A percentile compares a stretch with the other conserved stretches of the same genome.
These are phyloP conservation scores for Mayamaea pseudoterrestris DNA, from an alignment of 108 stramenopile species.

Conservation along the genomic window DNA sequence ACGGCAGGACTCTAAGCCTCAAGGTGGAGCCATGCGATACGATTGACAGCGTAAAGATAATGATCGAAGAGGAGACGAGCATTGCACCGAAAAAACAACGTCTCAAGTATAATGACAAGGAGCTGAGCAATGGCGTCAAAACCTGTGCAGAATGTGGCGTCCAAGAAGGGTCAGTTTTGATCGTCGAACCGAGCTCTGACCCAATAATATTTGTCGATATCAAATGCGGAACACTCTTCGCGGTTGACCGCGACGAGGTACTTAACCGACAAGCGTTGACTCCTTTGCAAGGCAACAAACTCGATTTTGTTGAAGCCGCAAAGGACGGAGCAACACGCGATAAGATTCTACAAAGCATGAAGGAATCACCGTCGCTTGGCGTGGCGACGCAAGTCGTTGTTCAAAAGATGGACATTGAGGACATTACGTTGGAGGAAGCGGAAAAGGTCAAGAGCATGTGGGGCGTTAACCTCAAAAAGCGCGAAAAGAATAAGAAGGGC, in stretches of 20 bases:
- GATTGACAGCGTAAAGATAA: slow-evolving; percentile 6
- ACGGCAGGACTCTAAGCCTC: slow-evolving; percentile 5
- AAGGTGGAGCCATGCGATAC: slow-evolving; percentile 8
- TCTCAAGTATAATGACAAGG: slow-evolving; percentile 5
- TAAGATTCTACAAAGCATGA: slow-evolving; percentile 14
- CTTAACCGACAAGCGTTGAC: slow-evolving; percentile 9
- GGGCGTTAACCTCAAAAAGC: slow-evolving; percentile 26
- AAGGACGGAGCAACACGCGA: slow-evolving; percentile 1
- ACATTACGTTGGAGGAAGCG: slow-evolving; percentile 13
- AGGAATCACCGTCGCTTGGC: slow-evolving; percentile 17
- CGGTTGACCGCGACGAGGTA: slow-evolving; percentile 16
- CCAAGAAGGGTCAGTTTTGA: slow-evolving; percentile 2
- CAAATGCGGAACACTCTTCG: slow-evolving; percentile 21
- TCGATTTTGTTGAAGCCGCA: slow-evolving; percentile 14
- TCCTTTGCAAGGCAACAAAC: slow-evolving; percentile 2
- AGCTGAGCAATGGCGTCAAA: slow-evolving; percentile 4
- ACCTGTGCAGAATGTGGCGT: slow-evolving; percentile 8
- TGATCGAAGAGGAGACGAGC: slow-evolving; percentile 8
- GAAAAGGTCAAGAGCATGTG: slow-evolving; percentile 19
- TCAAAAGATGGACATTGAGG: slow-evolving; percentile 14
- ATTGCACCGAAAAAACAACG: slow-evolving; percentile 10
- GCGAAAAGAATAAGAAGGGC: slow-evolving; percentile 8
- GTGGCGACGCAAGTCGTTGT: slow-evolving; percentile 21
- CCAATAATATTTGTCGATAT: slow-evolving; percentile 22
- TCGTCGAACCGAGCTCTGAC: slow-evolving; percentile 9